Percentiles rank a stretch among this genome's conserved stretches.
These are phyloP conservation scores for Venturia asperata DNA, from an alignment of 2,329 filamentous ascomycete genomes.

Conservation along the genomic window DNA sequence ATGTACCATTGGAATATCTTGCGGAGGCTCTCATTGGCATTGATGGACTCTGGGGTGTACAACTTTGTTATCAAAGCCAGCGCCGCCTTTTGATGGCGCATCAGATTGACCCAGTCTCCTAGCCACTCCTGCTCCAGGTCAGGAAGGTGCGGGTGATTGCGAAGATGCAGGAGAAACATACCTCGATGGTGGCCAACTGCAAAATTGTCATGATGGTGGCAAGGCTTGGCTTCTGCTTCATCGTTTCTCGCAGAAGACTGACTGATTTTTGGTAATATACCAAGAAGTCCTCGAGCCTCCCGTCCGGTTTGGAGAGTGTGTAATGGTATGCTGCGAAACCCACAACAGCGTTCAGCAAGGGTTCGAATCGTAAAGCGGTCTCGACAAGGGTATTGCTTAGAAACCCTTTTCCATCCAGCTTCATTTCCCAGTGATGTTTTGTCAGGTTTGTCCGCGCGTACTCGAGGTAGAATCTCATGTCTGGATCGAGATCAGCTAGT, in stretches of 20 bases:
- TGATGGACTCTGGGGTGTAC: slow-evolving; percentile 68
- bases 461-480: slow-evolving; percentile 69
- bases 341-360: slow-evolving; percentile 77
- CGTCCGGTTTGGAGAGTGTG: slow-evolving; percentile 61
- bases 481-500: slow-evolving; percentile 46
- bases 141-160: background rate
- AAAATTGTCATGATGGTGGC: slow-evolving; percentile 79
- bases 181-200: slow-evolving; percentile 89
- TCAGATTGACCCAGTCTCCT: slow-evolving; percentile 89
- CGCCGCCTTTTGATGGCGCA: slow-evolving; percentile 87
- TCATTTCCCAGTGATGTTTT: slow-evolving; percentile 74
- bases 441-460: slow-evolving; percentile 75
- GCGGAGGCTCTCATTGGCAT: slow-evolving; percentile 62
- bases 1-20: slow-evolving; percentile 83
- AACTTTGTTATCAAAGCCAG: slow-evolving; percentile 70
- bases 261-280: slow-evolving; percentile 88
- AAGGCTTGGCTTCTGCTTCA: slow-evolving; percentile 65
- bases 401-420: slow-evolving; percentile 64
- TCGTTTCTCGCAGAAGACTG: slow-evolving; percentile 61
- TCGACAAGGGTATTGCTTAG: slow-evolving; percentile 64
- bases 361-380: slow-evolving; percentile 67
- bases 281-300: slow-evolving; percentile 73
- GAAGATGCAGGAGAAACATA: slow-evolving; percentile 36
- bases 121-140: slow-evolving; percentile 66
- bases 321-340: slow-evolving; percentile 86